phyloP scores from a whole-genome alignment of 1,139 yeast species.

The Hyphopichia pseudoburtonii region DNA sequence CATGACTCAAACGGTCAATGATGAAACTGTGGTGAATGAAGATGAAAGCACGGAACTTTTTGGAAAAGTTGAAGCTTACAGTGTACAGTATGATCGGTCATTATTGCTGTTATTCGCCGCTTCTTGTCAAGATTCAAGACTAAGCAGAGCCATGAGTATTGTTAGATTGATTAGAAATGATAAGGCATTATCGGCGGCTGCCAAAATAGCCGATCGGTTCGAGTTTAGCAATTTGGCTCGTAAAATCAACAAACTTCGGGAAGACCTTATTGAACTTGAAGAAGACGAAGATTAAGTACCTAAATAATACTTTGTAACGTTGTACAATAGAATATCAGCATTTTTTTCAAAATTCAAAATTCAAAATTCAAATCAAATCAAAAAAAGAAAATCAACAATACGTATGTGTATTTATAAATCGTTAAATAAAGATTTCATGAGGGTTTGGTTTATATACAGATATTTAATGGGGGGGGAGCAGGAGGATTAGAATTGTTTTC shows the following conservation, averaged over 20 bases:
- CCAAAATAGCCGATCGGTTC: slow-evolving; percentile 78
- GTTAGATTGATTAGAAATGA: slow-evolving; percentile 71
- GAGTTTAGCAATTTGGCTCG: slow-evolving; percentile 65
- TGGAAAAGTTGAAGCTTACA: slow-evolving; percentile 52
- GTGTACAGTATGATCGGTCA: slow-evolving; percentile 65
- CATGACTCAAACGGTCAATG: slow-evolving; percentile 42
- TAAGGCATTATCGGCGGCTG: slow-evolving; percentile 80
- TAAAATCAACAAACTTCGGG: slow-evolving; percentile 66
- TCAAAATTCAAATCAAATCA: too few relatives aligned
- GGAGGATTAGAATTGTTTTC: slow-evolving; percentile 58
- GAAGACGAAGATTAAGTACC: slow-evolving; percentile 15
- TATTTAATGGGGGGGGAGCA: too few relatives aligned
- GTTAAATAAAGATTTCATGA: too few relatives aligned
- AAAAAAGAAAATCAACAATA: too few relatives aligned
- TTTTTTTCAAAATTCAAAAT: too few relatives aligned
- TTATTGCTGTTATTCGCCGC: slow-evolving; percentile 73
- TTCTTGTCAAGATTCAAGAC: slow-evolving; percentile 68
- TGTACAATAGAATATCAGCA: too few relatives aligned
- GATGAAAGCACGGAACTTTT: slow-evolving; percentile 41
- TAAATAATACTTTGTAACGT: neutral
- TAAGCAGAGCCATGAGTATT: slow-evolving; percentile 67
- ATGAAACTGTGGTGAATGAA: slow-evolving; percentile 30
- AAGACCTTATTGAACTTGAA: slow-evolving; percentile 36
- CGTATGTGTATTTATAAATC: too few relatives aligned
- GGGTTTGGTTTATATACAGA: too few relatives aligned